phyloP scores from a whole-genome alignment of 352 stramenopile species.

The Phytophthora aleatoria region DNA sequence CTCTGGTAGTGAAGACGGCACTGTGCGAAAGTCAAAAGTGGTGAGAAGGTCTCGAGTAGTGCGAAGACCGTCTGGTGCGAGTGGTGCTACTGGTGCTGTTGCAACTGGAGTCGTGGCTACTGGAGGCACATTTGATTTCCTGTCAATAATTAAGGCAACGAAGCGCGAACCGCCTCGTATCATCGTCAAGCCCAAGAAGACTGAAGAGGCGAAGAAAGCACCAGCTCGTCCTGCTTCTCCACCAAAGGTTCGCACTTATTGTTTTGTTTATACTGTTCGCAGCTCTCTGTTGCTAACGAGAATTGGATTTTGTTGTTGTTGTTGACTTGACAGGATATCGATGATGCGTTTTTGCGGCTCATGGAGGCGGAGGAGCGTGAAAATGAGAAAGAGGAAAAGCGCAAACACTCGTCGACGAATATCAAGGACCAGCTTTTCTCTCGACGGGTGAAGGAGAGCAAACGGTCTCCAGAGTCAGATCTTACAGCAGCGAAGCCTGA shows the following conservation, averaged over 20 bases:
- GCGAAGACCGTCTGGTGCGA: conserved; percentile 24
- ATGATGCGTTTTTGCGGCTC: conserved; percentile 76
- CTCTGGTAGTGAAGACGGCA: conserved; percentile 29
- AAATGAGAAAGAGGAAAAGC: conserved; percentile 59
- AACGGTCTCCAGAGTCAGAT: conserved; percentile 25
- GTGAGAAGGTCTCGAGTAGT: conserved; percentile 43
- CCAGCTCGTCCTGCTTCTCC: conserved; percentile 15
- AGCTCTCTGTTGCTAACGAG: conserved; percentile 5
- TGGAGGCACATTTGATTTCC: conserved; percentile 84
- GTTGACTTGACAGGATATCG: conserved; percentile 52
- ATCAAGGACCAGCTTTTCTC: conserved; percentile 64
- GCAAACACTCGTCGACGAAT: conserved; percentile 51
- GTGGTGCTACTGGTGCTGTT: conserved; percentile 35
- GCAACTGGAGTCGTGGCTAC: conserved; percentile 74
- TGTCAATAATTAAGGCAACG: conserved; percentile 75
- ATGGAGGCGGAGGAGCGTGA: conserved; percentile 82
- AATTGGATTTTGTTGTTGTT: neutral
- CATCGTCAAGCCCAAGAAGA: conserved; percentile 18
- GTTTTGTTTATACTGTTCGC: neutral
- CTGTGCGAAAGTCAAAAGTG: conserved; percentile 31
- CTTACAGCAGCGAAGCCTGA: conserved; percentile 10
- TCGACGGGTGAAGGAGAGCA: conserved; percentile 41
- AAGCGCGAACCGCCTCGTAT: conserved; percentile 27
- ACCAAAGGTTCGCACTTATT: conserved; percentile 27
- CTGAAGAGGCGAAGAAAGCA: conserved; percentile 31